Base-by-base conservation (phyloP, 2,329 filamentous ascomycete genomes). In the Iodosphaeria phyllophila region DNA sequence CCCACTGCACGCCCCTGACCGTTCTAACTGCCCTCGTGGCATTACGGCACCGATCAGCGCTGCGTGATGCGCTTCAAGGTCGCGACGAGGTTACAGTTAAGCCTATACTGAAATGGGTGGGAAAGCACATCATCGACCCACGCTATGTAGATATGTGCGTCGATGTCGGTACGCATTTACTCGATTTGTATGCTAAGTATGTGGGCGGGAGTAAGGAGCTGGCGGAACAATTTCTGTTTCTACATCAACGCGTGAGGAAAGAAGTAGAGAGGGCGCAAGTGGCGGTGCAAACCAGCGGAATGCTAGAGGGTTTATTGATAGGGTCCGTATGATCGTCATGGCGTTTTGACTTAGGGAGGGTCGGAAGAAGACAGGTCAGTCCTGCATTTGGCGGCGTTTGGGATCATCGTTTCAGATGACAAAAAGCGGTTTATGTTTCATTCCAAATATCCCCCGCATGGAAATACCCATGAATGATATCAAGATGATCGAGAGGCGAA, bases 151-250 rank as follows among this genome's bases (percentile, higher is more conserved):
- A 64, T 31, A 55, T 92, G 17, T 83, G 79, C 41, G 76, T 83
- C 13, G 86, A 95, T 47, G 69, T 89, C 13, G 74, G 75, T 10
- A 64, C 91, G 40, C 62, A 83, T 30, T 57, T 95, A 18, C 56
- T 95, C 12, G 86, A 98, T 41, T 56, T 95, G 18, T 98, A 95
- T 47, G 72, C 76, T 16, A 74, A 79, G 43, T 76, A 82, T 36
- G 60, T 83, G 13, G 77, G 69, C 3, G 70, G 72, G 24, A 83
- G 75, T 18, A 60, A 66, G 5, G 71, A 78, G 44, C 64, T 95
- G 28, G 72, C 79, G 32, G 59, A 60, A 24, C 60, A 73, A 24
- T 71, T 95, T 40, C 61, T 67, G 37, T 59, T 58, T 24, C 56
- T 93, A 33, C 70, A 76, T 43, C 55, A 62, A 22, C 60, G 73